Percentiles rank a stretch among this genome's conserved stretches.
Conservation (phyloP, 2,329 filamentous ascomycete species). For the Penicillium capsulatum region DNA sequence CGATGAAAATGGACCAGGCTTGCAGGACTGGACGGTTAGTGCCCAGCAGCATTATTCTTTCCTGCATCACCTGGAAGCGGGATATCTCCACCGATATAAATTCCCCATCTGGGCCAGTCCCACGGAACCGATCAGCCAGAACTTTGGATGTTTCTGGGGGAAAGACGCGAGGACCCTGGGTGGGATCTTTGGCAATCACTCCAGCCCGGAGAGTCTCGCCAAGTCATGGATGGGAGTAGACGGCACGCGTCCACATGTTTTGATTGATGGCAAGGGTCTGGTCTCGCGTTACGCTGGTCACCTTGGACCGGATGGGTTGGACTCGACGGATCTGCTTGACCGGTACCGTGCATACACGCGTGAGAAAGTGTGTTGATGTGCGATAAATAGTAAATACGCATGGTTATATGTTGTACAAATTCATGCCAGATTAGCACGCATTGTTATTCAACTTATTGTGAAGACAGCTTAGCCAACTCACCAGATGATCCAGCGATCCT, state of each 20-base stretch:
- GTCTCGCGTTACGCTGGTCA: slow-evolving; percentile 53
- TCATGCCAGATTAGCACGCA: no score
- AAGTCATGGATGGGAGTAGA: slow-evolving; percentile 37
- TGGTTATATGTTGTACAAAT: neutral
- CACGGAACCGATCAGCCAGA: slow-evolving; percentile 50
- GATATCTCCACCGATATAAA: slow-evolving; percentile 46
- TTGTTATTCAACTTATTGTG: no score
- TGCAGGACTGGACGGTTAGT: slow-evolving; percentile 50
- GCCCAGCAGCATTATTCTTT: slow-evolving; percentile 45
- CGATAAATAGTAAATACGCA: slow-evolving; percentile 6
- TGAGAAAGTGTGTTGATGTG: slow-evolving; percentile 47
- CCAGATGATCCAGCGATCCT: no score
- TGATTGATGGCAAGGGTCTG: slow-evolving; percentile 53
- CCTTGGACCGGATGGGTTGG: slow-evolving; percentile 40
- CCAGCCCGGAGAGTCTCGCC: slow-evolving; percentile 35
- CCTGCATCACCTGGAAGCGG: slow-evolving; percentile 50
- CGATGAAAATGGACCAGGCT: slow-evolving; percentile 42
- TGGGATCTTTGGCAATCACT: slow-evolving; percentile 39
- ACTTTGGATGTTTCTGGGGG: slow-evolving; percentile 54
- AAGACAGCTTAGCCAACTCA: no score
- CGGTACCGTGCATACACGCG: slow-evolving; percentile 53
- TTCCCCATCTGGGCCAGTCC: slow-evolving; percentile 48
- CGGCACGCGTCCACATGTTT: slow-evolving; percentile 28
- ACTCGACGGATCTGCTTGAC: slow-evolving; percentile 52
- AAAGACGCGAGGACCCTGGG: slow-evolving; percentile 49